These are phyloP conservation scores for Umbelopsis sp. DNA, from an alignment of 371 early-diverging fungal genomes.

Conservation along the genomic window DNA sequence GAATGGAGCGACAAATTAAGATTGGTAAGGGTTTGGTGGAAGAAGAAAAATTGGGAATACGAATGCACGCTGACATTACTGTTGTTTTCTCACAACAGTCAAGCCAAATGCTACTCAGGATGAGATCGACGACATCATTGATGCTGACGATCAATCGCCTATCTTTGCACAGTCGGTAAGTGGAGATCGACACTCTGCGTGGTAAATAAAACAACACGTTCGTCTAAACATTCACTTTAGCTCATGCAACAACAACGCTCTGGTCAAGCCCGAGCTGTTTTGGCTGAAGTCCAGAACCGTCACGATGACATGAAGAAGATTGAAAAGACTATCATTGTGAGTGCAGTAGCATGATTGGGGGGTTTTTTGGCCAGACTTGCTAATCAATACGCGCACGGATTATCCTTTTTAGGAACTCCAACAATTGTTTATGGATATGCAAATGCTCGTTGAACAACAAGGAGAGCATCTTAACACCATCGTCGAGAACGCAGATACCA, in stretches of 20 bases:
- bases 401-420: conserved; percentile 69
- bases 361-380: no score
- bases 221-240: conserved; percentile 32
- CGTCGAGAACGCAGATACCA: conserved; percentile 65
- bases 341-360: background rate
- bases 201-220: background rate
- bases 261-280: conserved; percentile 76
- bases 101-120: conserved; percentile 78
- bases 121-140: conserved; percentile 74
- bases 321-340: conserved; percentile 81
- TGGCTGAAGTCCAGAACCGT: conserved; percentile 81
- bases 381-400: background rate
- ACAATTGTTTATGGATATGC: conserved; percentile 88
- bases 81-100: conserved; percentile 37
- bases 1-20: conserved; percentile 79
- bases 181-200: background rate
- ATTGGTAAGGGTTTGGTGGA: conserved; percentile 58
- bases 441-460: conserved; percentile 81
- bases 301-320: conserved; percentile 88
- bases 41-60: conserved; percentile 10
- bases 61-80: background rate
- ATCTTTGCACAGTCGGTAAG: conserved; percentile 83
- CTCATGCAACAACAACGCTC: conserved; percentile 71
- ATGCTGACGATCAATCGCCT: conserved; percentile 68
- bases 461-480: conserved; percentile 74